Evolutionary conservation across 352 stramenopile genomes (phyloP).

Genomic region (Globisporangium viniferum): DNA sequence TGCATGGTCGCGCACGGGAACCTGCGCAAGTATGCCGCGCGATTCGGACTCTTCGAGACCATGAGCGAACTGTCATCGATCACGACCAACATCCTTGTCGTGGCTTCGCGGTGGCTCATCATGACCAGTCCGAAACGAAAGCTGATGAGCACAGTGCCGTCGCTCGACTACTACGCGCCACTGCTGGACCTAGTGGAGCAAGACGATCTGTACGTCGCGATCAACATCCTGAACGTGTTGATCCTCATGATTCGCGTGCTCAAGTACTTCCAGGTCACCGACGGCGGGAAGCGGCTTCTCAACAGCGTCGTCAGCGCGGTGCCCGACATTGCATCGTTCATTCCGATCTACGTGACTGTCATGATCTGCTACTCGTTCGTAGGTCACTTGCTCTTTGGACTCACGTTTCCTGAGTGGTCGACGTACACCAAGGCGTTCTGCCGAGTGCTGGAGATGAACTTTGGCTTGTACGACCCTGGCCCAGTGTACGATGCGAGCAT

Average conservation of each 20-base stretch:
- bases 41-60: slow-evolving; percentile 60
- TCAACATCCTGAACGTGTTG: slow-evolving; percentile 69
- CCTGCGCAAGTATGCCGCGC: slow-evolving; percentile 38
- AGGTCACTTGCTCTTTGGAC: slow-evolving; percentile 62
- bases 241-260: slow-evolving; percentile 50
- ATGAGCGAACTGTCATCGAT: slow-evolving; percentile 57
- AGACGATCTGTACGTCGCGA: slow-evolving; percentile 47
- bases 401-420: slow-evolving; percentile 61
- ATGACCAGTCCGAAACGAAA: slow-evolving; percentile 29
- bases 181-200: slow-evolving; percentile 33
- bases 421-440: slow-evolving; percentile 56
- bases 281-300: slow-evolving; percentile 53
- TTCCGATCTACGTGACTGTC: slow-evolving; percentile 60
- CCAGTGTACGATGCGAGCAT: slow-evolving; percentile 62
- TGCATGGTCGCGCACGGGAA: slow-evolving; percentile 49
- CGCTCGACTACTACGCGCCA: slow-evolving; percentile 55
- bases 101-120: slow-evolving; percentile 43
- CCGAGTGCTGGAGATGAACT: slow-evolving; percentile 74
- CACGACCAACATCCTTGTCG: slow-evolving; percentile 44
- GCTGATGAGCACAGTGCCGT: slow-evolving; percentile 29
- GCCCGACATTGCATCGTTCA: slow-evolving; percentile 68
- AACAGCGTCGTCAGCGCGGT: slow-evolving; percentile 60
- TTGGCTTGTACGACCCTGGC: slow-evolving; percentile 64
- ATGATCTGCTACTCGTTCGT: slow-evolving; percentile 69
- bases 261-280: slow-evolving; percentile 73